Evolutionary conservation across 192 early-diverging fungal genomes (phyloP), one percentile per base, ranked within the genome.

Genomic region (Rhizoclosmatium sp.): DNA sequence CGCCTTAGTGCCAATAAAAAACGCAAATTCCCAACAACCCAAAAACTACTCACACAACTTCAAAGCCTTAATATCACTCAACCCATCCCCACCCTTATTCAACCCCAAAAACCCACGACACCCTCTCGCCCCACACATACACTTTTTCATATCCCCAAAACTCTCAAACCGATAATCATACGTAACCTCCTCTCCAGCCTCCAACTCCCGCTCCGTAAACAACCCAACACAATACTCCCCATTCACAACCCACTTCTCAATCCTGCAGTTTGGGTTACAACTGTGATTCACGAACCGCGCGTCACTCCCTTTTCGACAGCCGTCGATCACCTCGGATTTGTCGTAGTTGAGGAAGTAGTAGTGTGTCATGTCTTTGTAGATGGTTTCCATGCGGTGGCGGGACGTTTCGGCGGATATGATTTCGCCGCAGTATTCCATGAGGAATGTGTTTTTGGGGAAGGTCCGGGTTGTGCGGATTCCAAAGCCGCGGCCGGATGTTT

Each of bases 281-380:
- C 90, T 88, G 78, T 96, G 95, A 75, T 96, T 96, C 16, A 95
- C 90, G 81, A 95, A 96, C 51, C 95, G 85, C 54, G 94, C 95
- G 7, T 91, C 89, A 7, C 92, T 93, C 4, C 95, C 95, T 61
- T 94, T 94, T 62, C 84, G 67, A 49, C 87, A 89, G 16, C 89
- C 95, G 84, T 96, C 95, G 31, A 96, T 87, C 19, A 96, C 94
- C 69, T 94, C 93, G 2, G 90, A 88, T 9, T 86, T 80, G 49
- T 87, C 86, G 74, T 94, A 95, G 64, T 92, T 89, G 39, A 96
- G 80, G 79, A 96, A 95, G 77, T 96, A 96, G 80, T 94, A 89
- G 75, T 93, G 91, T 21, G 87, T 83, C 41, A 85, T 81, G 47
- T 88, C 82, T 47, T 82, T 83, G 78, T 96, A 96, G 4, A 89